phyloP scores from a whole-genome alignment of 768 basidiomycete genomes.

The Kwoniella heveanensis region DNA sequence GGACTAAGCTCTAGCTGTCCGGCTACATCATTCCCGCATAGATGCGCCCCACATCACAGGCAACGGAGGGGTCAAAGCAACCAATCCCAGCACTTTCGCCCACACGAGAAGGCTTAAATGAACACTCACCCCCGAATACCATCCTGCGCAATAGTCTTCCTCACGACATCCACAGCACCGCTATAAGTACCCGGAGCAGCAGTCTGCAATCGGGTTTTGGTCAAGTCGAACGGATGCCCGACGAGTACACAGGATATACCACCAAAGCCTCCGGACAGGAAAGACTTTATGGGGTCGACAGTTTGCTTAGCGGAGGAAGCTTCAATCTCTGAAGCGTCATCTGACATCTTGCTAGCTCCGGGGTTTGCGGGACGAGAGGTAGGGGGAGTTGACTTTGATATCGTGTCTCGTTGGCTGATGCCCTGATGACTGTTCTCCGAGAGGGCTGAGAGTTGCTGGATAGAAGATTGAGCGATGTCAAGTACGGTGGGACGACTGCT shows the following conservation, averaged over 20 bases:
- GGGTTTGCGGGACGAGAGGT: not conserved
- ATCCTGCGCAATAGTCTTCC: slow-evolving; percentile 85
- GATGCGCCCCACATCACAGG: no score
- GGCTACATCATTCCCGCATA: no score
- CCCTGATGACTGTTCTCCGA: no score
- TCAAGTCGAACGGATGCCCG: slow-evolving; percentile 98
- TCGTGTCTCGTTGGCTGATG: slow-evolving; percentile 2
- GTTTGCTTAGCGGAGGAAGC: slow-evolving; percentile 43
- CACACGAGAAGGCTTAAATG: no score
- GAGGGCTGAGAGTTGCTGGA: no score
- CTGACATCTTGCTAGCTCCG: slow-evolving; percentile 30
- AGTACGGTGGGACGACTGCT: no score
- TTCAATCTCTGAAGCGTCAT: slow-evolving; percentile 37
- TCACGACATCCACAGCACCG: slow-evolving; percentile 90
- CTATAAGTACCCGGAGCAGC: slow-evolving; percentile 84
- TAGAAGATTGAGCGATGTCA: no score
- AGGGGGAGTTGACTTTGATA: slow-evolving; percentile 11
- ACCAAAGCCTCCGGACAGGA: slow-evolving; percentile 91
- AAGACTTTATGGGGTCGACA: slow-evolving; percentile 67
- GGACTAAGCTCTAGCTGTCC: no score
- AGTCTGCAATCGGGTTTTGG: slow-evolving; percentile 76
- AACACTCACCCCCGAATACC: slow-evolving; percentile 75
- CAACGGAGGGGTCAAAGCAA: no score
- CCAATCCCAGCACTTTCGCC: no score
- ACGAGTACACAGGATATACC: slow-evolving; percentile 61